These are phyloP conservation scores for Quercus suber DNA, from an alignment of 306 rosid genomes.

Conservation along the genomic window DNA sequence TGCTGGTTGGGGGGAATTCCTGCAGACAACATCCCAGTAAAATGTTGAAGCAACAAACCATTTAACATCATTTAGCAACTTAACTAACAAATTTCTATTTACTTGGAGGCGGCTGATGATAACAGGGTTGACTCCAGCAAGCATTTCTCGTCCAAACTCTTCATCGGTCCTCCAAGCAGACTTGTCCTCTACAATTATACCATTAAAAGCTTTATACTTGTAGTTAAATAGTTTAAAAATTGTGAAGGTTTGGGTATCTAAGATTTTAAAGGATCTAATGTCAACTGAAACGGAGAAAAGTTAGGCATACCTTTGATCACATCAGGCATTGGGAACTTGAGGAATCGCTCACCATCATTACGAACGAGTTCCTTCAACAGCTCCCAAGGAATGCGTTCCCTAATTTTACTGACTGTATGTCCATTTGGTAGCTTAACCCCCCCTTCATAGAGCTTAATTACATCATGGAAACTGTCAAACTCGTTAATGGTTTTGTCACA, in stretches of 20 bases:
- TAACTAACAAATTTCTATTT: slow-evolving; percentile 9
- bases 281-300: not conserved
- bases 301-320: slow-evolving; percentile 63
- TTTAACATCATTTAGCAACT: not conserved
- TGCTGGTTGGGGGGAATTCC: slow-evolving; percentile 89
- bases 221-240: not conserved
- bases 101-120: slow-evolving; percentile 68
- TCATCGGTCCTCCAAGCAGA: slow-evolving; percentile 94
- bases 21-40: slow-evolving; percentile 21
- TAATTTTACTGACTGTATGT: slow-evolving; percentile 32
- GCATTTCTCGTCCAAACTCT: slow-evolving; percentile 90
- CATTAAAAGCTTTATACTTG: not conserved
- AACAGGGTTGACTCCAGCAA: slow-evolving; percentile 96
- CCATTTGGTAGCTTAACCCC: slow-evolving; percentile 57
- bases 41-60: not conserved
- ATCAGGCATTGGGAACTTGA: slow-evolving; percentile 79
- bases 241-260: not conserved
- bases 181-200: slow-evolving; percentile 42
- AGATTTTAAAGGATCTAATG: not conserved
- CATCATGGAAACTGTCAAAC: slow-evolving; percentile 73
- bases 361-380: slow-evolving; percentile 67
- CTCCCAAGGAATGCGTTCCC: slow-evolving; percentile 73
- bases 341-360: slow-evolving; percentile 76
- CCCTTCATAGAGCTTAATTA: slow-evolving; percentile 60
- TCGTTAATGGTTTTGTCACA: slow-evolving; percentile 78